Evolutionary conservation across 2,329 filamentous ascomycete genomes (phyloP).

Genomic region (Calonectria hawksworthii): DNA sequence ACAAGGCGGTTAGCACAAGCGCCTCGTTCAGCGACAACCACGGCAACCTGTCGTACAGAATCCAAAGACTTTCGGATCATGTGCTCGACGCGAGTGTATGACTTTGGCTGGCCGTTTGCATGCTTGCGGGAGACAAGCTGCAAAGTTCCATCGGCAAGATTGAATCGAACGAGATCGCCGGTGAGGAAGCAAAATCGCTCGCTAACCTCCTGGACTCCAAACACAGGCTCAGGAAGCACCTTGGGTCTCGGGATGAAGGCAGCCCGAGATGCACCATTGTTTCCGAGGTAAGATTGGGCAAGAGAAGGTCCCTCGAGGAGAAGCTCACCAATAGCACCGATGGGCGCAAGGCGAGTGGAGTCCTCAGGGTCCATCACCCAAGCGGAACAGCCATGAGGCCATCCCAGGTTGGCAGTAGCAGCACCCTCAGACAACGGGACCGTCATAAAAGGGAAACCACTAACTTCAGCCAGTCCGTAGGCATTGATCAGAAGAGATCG

Average conservation of each 20-base stretch:
- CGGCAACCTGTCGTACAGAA: background rate
- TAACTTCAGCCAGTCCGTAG: constrained; percentile 6
- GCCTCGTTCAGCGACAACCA: background rate
- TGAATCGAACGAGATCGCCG: background rate
- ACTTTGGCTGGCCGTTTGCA: background rate
- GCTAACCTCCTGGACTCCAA: background rate
- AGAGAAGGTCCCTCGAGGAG: background rate
- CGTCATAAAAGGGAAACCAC: constrained; percentile 2
- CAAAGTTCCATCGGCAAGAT: constrained; percentile 1
- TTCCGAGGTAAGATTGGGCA: background rate
- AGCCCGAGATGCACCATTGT: background rate
- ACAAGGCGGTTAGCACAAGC: background rate
- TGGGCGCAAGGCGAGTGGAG: constrained; percentile 23
- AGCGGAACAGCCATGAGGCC: constrained; percentile 28
- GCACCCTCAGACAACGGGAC: background rate
- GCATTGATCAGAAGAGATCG: constrained; percentile 8
- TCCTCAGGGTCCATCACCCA: constrained; percentile 29
- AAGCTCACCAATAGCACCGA: constrained; percentile 22
- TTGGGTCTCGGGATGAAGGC: background rate
- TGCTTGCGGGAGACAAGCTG: background rate
- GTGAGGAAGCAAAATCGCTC: background rate
- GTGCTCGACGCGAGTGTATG: background rate
- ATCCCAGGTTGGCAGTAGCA: constrained; percentile 22
- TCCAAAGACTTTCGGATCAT: background rate
- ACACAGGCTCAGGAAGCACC: background rate